Evolutionary conservation across 1,284 basidiomycete species (phyloP), one percentile per base, ranked within the genome.

Genomic region (Filobasidium uniguttulatum): DNA sequence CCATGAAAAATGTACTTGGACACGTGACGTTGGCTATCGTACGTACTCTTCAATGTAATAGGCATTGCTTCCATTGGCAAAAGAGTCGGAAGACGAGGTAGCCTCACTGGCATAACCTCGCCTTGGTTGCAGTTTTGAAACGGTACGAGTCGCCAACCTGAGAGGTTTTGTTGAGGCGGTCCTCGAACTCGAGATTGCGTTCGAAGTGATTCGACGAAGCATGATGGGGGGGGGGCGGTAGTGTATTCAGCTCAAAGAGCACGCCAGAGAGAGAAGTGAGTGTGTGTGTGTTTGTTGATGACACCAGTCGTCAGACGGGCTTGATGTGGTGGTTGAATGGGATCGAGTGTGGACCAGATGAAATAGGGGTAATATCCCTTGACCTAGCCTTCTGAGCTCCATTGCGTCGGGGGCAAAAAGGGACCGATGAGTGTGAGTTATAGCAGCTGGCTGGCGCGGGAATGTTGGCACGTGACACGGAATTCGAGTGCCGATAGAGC

Each of bases 61-160:
- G 35, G 86, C 76, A 71, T 94, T 94, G 41, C 82, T 88, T 48
- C 87, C 87, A 57, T 85, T 90, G 20, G 87, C 87, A 65, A 93
- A 91, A 17, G 77, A 53, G 60, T 73, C 72, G 51, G 66, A 68
- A 30, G 66, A 59, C 33, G 65, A 66, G n/a, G n/a, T n/a, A 20
- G 36, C 38, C 38, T 49, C 38, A 12, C 38, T 34, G 23, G 50
- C 50, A 43, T 52, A 52, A 10, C 29, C 22, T 28, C 50, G 47
- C 45, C 26, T 48, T 26, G 26, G 40, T 29, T 43, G 40, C 23
- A 43, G 29, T 33, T 33, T 33, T 9, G 25, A 41, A 45, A 41
- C 50, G 35, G 41, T n/a, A 20, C 45, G 38, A 23, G 31, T 26
- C 15, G 40, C 40, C 23, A 28, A 43, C 23, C 45, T 28, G 15